These are phyloP conservation scores for Paragyromitra xinjiangensis DNA, from an alignment of 495 filamentous ascomycete genomes.

Conservation along the genomic window DNA sequence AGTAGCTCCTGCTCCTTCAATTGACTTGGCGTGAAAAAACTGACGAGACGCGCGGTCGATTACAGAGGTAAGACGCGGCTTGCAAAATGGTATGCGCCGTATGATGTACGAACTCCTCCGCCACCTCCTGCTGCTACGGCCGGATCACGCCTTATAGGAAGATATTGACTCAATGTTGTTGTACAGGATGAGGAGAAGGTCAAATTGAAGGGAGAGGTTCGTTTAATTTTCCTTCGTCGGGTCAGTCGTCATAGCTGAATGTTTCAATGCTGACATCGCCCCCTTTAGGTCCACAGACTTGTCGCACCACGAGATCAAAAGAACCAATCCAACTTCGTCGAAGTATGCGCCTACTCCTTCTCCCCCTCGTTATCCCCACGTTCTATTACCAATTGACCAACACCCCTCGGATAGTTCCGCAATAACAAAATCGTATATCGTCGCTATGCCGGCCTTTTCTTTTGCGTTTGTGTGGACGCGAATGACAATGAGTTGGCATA, in stretches of 20 bases:
- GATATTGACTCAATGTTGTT: conserved; percentile 17
- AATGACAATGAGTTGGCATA: conserved; percentile 99
- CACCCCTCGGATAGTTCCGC: conserved; percentile 65
- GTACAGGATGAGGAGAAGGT: conserved; percentile 57
- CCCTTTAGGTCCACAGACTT: conserved; percentile 84
- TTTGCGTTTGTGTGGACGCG: conserved; percentile 98
- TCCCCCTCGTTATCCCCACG: not conserved
- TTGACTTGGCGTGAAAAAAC: conserved; percentile 11
- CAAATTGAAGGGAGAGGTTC: conserved; percentile 57
- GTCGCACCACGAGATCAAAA: conserved; percentile 98
- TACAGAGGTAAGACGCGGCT: conserved; percentile 95
- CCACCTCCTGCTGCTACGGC: conserved; percentile 7
- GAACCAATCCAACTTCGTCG: conserved; percentile 99
- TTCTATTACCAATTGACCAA: not conserved
- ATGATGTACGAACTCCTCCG: conserved; percentile 67
- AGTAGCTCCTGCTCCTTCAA: conserved; percentile 56
- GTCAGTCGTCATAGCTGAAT: conserved; percentile 5
- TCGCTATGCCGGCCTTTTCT: conserved; percentile 95
- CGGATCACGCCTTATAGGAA: conserved; percentile 17
- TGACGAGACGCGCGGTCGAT: conserved; percentile 44
- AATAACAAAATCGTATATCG: conserved; percentile 94
- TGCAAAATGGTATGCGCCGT: conserved; percentile 98
- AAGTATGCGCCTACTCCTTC: conserved; percentile 65
- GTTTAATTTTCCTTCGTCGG: conserved; percentile 27
- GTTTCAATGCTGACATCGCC: conserved; percentile 22